Base-by-base conservation (phyloP, 2,329 filamentous ascomycete genomes). In the Colletotrichum costaricense region DNA sequence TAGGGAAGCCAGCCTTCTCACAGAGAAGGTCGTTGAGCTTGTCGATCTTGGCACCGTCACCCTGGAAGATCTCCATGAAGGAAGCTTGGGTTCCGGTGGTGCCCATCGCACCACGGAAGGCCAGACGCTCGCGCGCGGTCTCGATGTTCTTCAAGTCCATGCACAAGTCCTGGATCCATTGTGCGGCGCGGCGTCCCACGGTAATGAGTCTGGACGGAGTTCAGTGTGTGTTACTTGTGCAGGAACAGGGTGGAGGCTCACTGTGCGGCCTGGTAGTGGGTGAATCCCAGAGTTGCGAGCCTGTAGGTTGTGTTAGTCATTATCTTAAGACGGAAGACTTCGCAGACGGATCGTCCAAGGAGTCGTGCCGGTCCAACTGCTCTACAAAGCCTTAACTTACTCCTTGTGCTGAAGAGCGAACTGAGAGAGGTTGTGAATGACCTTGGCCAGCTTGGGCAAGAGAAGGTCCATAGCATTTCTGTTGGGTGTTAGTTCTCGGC, bases 51-150 rank as follows among this genome's bases (percentile, higher is more conserved):
- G 56, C 16, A 35, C 38, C 56, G 84, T 82, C 76, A 85, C 84
- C 75, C 82, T 75, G 72, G 90, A 57, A 92, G 88, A 81, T 92
- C 54, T 70, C 88, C 54, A 94, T 84, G 86, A 95, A 95, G 3
- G 90, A 93, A 1, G 94, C 95, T 82, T 97, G 94, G 1, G 93
- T 94, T 66, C 93, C 91, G 0, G 93, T 95, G 30, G 93, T 94
- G 26, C 85, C 84, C 76, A 80, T 90, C 71, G 90, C 91, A 78
- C 94, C 94, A 70, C 95, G 92, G 87, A 97, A 96, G 73, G 89
- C 87, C 58, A 97, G 88, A 49, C 91, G 90, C 16, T 88, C 85
- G 42, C 92, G 90, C 7, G 91, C 93, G 56, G 88, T 85, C 84
- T 95, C 92, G 55, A 97, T 88, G 78, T 92, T 91, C 72, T 92